Conservation (phyloP, 2,329 filamentous ascomycete genomes). For the Seiridium cupressi region DNA sequence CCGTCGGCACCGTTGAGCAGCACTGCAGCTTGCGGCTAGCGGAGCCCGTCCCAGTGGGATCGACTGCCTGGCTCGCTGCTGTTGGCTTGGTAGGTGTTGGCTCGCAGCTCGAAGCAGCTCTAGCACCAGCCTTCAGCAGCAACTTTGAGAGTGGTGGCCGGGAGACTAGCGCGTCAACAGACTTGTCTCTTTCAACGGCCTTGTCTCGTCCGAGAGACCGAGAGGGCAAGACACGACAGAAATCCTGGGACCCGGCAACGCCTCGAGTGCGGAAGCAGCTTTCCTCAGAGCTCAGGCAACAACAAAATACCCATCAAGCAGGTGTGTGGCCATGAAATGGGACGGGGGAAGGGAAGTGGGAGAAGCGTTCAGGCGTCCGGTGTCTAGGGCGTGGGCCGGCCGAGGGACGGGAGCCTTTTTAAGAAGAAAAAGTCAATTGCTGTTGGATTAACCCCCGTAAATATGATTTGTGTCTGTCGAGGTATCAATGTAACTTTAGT, state of each 20-base stretch:
- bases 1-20: neutral
- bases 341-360: neutral
- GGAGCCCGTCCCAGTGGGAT: neutral
- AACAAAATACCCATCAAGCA: too few relatives aligned
- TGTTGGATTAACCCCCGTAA: neutral
- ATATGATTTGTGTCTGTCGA: neutral
- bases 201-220: too few relatives aligned
- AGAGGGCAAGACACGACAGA: too few relatives aligned
- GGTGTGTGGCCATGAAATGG: too few relatives aligned
- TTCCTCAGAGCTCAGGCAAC: too few relatives aligned
- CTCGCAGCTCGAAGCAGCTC: neutral
- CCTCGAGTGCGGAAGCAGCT: too few relatives aligned
- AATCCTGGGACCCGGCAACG: too few relatives aligned
- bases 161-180: neutral
- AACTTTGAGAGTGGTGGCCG: neutral
- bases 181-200: too few relatives aligned
- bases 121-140: neutral
- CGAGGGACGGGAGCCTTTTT: neutral
- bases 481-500: neutral
- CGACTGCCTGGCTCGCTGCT: neutral
- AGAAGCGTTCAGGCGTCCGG: neutral
- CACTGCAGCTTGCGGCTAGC: neutral
- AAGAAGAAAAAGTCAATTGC: neutral
- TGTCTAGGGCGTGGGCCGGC: neutral
- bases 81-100: slow-evolving; percentile 6